These are phyloP conservation scores for Globisporangium apiculatum DNA, from an alignment of 352 stramenopile genomes.

Conservation along the genomic window DNA sequence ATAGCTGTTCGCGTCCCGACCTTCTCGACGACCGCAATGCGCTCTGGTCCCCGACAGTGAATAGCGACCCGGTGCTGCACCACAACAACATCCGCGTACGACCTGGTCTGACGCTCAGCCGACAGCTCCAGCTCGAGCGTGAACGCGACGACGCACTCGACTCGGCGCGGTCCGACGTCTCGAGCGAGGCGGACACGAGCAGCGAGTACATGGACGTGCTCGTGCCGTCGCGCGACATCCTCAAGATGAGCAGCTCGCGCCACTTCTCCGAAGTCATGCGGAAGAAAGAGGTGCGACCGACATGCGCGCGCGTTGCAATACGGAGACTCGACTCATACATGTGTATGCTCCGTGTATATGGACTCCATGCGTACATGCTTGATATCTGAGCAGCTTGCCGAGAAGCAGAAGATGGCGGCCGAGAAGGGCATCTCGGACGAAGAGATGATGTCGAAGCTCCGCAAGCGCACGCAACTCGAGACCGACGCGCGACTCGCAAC, in stretches of 20 bases:
- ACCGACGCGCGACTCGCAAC: slow-evolving; percentile 55
- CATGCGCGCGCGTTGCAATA: not conserved
- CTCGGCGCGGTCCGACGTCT: slow-evolving; percentile 50
- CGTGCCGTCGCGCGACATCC: slow-evolving; percentile 70
- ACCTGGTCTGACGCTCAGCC: not conserved
- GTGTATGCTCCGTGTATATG: too few relatives aligned
- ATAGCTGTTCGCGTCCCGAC: slow-evolving; percentile 25
- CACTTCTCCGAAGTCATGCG: slow-evolving; percentile 76
- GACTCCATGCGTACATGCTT: too few relatives aligned
- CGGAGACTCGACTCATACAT: too few relatives aligned
- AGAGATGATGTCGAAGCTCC: slow-evolving; percentile 71
- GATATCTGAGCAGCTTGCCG: slow-evolving; percentile 29
- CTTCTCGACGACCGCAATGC: slow-evolving; percentile 40
- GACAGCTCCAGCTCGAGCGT: slow-evolving; percentile 15
- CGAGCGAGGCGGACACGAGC: slow-evolving; percentile 17
- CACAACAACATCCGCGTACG: slow-evolving; percentile 76
- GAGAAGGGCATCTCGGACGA: slow-evolving; percentile 81
- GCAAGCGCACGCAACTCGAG: slow-evolving; percentile 70
- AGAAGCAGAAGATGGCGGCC: slow-evolving; percentile 70
- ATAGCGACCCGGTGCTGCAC: slow-evolving; percentile 69
- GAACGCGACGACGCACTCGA: slow-evolving; percentile 23
- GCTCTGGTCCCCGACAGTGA: slow-evolving; percentile 55
- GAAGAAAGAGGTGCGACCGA: slow-evolving; percentile 61
- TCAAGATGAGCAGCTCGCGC: slow-evolving; percentile 83
- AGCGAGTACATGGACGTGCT: slow-evolving; percentile 43